These are phyloP conservation scores for Xylariomycetidae sp. DNA, from an alignment of 2,329 filamentous ascomycete genomes.

Conservation along the genomic window DNA sequence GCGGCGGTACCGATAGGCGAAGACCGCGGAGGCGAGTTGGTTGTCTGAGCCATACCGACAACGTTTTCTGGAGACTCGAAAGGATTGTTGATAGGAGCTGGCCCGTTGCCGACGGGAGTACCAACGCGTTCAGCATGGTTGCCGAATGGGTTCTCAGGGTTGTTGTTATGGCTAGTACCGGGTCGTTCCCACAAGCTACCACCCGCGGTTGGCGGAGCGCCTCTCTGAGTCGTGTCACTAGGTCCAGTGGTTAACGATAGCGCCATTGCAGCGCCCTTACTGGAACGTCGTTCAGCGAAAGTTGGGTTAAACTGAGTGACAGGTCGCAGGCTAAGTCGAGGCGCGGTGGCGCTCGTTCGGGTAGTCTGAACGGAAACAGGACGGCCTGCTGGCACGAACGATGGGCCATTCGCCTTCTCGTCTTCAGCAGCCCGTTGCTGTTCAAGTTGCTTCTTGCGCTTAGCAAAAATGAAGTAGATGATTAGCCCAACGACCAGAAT, in stretches of 20 bases:
- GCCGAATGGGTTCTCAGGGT: constrained; percentile 68
- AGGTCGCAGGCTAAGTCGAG: constrained; percentile 79
- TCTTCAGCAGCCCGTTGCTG: constrained; percentile 50
- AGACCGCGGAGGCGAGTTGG: constrained; percentile 21
- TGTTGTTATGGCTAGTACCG: constrained; percentile 37
- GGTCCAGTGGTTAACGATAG: constrained; percentile 27
- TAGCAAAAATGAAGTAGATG: constrained; percentile 66
- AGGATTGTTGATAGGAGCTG: constrained; percentile 24
- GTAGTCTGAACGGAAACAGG: constrained; percentile 31
- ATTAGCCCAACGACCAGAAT: constrained; percentile 63
- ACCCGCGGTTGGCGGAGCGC: constrained; percentile 25
- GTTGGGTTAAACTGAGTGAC: constrained; percentile 78
- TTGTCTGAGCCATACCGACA: constrained; percentile 34
- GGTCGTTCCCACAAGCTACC: constrained; percentile 46
- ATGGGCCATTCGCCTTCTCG: constrained; percentile 58
- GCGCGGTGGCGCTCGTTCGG: constrained; percentile 53
- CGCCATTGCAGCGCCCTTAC: constrained; percentile 41
- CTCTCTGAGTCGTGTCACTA: constrained; percentile 17
- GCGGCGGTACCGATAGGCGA: constrained; percentile 22
- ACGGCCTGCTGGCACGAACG: constrained; percentile 26
- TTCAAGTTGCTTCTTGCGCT: constrained; percentile 62
- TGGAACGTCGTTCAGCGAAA: constrained; percentile 49
- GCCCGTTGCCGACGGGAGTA: constrained; percentile 36
- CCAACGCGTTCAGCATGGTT: constrained; percentile 46
- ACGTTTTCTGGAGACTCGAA: constrained; percentile 30